Conservation (phyloP, 2,329 filamentous ascomycete species). For the Grosmannia penicillata region DNA sequence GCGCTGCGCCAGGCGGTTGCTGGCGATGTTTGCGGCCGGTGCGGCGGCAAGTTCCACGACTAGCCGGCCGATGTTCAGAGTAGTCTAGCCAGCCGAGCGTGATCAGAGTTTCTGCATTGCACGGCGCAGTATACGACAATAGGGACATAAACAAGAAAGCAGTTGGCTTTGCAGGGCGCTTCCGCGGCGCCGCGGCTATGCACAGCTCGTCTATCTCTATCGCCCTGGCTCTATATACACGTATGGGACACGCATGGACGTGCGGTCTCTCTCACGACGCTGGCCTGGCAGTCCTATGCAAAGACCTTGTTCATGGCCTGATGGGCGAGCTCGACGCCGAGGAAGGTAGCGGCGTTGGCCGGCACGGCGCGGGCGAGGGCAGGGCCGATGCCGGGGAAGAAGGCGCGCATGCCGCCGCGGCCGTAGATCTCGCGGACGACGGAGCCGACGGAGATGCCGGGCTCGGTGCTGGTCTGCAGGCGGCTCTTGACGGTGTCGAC, state of each 20-base stretch:
- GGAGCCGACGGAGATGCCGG: slow-evolving; percentile 59
- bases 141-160: no score
- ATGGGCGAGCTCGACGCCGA: slow-evolving; percentile 72
- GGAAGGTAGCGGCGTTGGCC: slow-evolving; percentile 90
- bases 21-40: slow-evolving; percentile 17
- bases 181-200: no score
- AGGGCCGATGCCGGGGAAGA: slow-evolving; percentile 93
- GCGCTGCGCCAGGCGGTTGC: slow-evolving; percentile 8
- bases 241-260: background rate
- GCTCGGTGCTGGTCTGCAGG: slow-evolving; percentile 76
- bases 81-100: no score
- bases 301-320: slow-evolving; percentile 69
- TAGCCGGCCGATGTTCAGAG: slow-evolving; percentile 6
- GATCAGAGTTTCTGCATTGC: no score
- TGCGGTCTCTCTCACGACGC: no score
- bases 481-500: slow-evolving; percentile 93
- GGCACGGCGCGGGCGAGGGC: slow-evolving; percentile 86
- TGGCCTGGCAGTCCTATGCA: no score
- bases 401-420: slow-evolving; percentile 72
- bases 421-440: slow-evolving; percentile 74
- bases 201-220: background rate
- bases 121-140: no score
- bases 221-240: background rate
- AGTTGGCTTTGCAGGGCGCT: no score
- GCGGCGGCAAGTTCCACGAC: slow-evolving; percentile 22